A percentile compares a stretch with the other conserved stretches of the same genome.
Conservation (phyloP, 2,329 filamentous ascomycete species). For the Aspergillus sp. region DNA sequence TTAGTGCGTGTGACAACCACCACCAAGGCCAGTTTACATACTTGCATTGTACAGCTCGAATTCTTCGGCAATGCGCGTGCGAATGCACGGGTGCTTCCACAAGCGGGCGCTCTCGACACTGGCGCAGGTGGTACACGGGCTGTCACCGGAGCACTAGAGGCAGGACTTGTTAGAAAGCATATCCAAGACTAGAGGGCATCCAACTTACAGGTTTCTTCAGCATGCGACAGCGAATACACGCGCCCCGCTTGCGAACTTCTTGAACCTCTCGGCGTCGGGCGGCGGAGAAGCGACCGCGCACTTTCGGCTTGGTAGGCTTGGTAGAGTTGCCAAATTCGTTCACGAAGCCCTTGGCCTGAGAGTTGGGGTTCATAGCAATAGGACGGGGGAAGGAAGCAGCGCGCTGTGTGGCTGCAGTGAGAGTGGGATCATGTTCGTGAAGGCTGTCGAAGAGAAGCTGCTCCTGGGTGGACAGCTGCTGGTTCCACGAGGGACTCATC, state of each 20-base stretch:
- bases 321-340: constrained; percentile 44
- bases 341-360: constrained; percentile 43
- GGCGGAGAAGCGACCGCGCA: constrained; percentile 59
- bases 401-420: constrained; percentile 43
- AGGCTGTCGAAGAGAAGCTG: constrained; percentile 44
- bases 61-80: constrained; percentile 60
- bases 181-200: background rate
- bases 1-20: constrained; percentile 21
- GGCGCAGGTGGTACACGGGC: constrained; percentile 60
- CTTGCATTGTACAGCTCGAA: constrained; percentile 60
- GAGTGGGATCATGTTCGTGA: constrained; percentile 42
- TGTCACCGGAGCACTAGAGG: constrained; percentile 58
- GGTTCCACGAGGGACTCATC: constrained; percentile 34
- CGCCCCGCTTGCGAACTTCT: constrained; percentile 61
- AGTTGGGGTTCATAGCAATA: constrained; percentile 47
- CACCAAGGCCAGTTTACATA: constrained; percentile 25
- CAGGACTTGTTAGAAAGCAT: constrained; percentile 13
- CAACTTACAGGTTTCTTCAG: constrained; percentile 58
- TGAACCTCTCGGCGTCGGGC: constrained; percentile 61
- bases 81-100: constrained; percentile 63
- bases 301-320: constrained; percentile 49
- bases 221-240: constrained; percentile 65
- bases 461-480: constrained; percentile 41
- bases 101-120: constrained; percentile 62
- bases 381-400: constrained; percentile 44